phyloP scores from a whole-genome alignment of 306 rosid genomes.

The Casuarina glauca region DNA sequence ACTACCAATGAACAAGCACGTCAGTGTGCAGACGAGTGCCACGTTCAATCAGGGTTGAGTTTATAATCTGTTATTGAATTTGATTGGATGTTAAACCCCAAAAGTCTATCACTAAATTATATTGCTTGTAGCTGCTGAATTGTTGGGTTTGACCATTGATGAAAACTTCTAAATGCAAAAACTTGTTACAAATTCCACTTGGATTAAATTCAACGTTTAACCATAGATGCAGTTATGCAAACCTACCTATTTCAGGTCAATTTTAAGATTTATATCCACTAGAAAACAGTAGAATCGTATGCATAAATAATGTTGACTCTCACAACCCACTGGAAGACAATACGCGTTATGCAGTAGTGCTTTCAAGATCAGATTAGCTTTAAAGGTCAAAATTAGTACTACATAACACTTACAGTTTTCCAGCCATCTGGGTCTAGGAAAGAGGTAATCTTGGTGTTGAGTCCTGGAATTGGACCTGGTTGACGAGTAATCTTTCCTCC shows the following conservation, averaged over 20 bases:
- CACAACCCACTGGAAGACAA: background rate
- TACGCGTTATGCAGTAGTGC: background rate
- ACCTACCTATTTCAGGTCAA: background rate
- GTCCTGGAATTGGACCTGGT: conserved; percentile 85
- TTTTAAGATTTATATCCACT: background rate
- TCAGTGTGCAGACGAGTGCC: background rate
- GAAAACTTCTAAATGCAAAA: background rate
- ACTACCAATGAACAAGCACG: background rate
- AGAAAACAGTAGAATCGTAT: background rate
- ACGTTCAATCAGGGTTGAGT: background rate
- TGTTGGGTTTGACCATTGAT: background rate
- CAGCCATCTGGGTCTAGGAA: conserved; percentile 98
- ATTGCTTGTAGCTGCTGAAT: too few species aligned
- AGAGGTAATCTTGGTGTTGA: conserved; percentile 82
- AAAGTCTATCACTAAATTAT: too few species aligned
- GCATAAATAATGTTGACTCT: background rate
- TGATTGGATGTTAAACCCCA: too few species aligned
- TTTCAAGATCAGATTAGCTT: background rate
- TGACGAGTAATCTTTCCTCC: conserved; percentile 95
- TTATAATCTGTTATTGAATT: too few species aligned
- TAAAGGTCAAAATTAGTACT: background rate
- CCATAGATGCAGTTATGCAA: background rate
- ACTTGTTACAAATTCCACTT: background rate
- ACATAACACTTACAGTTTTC: conserved; percentile 79
- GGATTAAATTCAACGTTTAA: background rate